Conservation (phyloP, 129 eudicot species). For the Chrysanthemum seticuspe region DNA sequence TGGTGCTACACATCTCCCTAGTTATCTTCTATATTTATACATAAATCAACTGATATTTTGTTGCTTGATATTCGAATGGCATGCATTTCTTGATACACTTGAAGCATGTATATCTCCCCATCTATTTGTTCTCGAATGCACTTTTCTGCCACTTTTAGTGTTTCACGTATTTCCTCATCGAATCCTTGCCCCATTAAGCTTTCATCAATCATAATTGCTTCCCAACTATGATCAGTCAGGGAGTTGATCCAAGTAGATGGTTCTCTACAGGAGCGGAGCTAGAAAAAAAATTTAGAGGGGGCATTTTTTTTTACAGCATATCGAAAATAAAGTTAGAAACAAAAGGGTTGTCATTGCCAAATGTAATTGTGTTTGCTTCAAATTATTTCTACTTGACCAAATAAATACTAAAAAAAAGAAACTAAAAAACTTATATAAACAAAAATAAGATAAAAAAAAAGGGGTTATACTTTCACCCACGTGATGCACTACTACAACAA, state of each 20-base stretch:
- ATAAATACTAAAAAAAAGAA: too few species aligned
- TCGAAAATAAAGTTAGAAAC: too few species aligned
- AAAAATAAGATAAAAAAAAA: too few species aligned
- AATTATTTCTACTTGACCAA: too few species aligned
- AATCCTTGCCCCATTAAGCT: constrained; percentile 23
- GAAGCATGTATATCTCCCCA: constrained; percentile 1
- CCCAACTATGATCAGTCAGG: neutral
- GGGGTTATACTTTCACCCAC: too few species aligned
- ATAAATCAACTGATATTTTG: neutral
- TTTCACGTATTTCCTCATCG: constrained; percentile 22
- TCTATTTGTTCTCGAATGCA: constrained; percentile 14
- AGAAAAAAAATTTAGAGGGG: too few species aligned
- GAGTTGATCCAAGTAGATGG: constrained; percentile 4
- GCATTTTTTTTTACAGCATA: too few species aligned
- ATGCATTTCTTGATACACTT: constrained; percentile 1
- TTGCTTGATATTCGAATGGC: constrained; percentile 23
- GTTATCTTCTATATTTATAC: neutral
- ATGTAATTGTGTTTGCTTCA: too few species aligned
- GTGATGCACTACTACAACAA: too few species aligned
- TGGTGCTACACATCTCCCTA: neutral
- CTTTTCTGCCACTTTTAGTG: constrained; percentile 13
- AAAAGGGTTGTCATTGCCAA: too few species aligned
- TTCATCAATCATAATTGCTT: constrained; percentile 6
- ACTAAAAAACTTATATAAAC: too few species aligned
- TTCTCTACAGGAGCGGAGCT: constrained; percentile 9